Percentiles rank a stretch among this genome's conserved stretches.
These are phyloP conservation scores for Cubamyces sp. DNA, from an alignment of 768 basidiomycete species.

Conservation along the genomic window DNA sequence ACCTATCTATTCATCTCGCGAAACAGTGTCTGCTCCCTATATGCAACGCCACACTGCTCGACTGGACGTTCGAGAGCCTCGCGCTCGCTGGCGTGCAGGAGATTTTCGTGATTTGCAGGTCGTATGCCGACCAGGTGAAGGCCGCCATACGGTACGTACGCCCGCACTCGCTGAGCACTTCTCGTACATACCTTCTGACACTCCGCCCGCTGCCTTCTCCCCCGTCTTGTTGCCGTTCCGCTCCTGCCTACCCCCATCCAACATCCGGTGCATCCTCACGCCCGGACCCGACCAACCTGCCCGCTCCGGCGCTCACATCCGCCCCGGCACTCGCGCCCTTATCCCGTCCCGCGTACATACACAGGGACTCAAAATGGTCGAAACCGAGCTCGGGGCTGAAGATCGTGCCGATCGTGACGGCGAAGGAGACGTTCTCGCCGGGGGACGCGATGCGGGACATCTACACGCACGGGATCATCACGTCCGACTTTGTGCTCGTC, in stretches of 20 bases:
- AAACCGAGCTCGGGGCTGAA: constrained; percentile 77
- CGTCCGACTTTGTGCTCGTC: constrained; percentile 89
- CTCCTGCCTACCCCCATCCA: neutral
- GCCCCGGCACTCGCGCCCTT: neutral
- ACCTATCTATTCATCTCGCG: constrained; percentile 18
- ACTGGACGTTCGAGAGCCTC: constrained; percentile 96
- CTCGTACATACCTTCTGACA: constrained; percentile 12
- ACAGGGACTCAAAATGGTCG: constrained; percentile 84
- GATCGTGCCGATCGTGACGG: constrained; percentile 84
- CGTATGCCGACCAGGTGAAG: constrained; percentile 86
- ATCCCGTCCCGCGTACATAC: constrained; percentile 1
- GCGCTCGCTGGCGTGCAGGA: constrained; percentile 95
- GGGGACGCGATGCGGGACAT: constrained; percentile 95
- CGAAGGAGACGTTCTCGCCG: constrained; percentile 84
- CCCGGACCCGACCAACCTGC: too few species aligned
- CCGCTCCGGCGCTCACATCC: too few species aligned
- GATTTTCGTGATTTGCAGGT: constrained; percentile 93
- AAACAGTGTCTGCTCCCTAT: constrained; percentile 86
- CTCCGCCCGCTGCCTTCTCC: neutral
- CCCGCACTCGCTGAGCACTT: constrained; percentile 14
- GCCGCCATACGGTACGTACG: constrained; percentile 84
- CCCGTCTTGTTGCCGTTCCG: neutral
- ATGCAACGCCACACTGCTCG: constrained; percentile 90
- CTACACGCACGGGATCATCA: constrained; percentile 89
- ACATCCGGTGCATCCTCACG: neutral